Conservation (phyloP, 2,329 filamentous ascomycete species). For the Tolypocladium inflatum region DNA sequence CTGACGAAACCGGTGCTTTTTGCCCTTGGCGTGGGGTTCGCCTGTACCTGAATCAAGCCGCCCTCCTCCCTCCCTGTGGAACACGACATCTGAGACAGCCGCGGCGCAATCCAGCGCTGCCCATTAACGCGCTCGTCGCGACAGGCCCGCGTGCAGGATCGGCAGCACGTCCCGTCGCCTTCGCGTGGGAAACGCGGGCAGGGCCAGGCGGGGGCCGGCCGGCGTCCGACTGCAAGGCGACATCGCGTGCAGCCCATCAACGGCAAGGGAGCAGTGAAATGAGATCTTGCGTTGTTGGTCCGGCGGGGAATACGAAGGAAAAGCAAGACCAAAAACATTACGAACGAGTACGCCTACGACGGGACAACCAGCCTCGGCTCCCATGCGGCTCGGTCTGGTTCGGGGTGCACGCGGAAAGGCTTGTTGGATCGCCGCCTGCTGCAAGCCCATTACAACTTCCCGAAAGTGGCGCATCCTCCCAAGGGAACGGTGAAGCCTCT, state of each 20-base stretch:
- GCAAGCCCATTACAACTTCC: background rate
- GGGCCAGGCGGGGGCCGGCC: background rate
- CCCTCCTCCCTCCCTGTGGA: background rate
- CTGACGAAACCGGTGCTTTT: too few species aligned
- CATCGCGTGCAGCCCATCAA: background rate
- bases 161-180: background rate
- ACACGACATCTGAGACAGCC: background rate
- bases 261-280: background rate
- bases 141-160: background rate
- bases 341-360: background rate
- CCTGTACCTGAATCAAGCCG: background rate
- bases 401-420: background rate
- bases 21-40: background rate
- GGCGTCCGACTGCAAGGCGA: too few species aligned
- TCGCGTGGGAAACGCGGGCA: background rate
- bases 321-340: background rate
- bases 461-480: background rate
- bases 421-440: background rate
- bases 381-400: background rate
- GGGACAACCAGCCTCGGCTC: too few species aligned
- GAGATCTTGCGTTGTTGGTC: background rate
- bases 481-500: background rate
- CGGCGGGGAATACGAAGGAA: background rate
- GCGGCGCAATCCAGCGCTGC: background rate
- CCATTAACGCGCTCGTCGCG: constrained; percentile 1